Base-by-base conservation (phyloP, 108 stramenopile genomes). In the Nannochloropsis salina region DNA sequence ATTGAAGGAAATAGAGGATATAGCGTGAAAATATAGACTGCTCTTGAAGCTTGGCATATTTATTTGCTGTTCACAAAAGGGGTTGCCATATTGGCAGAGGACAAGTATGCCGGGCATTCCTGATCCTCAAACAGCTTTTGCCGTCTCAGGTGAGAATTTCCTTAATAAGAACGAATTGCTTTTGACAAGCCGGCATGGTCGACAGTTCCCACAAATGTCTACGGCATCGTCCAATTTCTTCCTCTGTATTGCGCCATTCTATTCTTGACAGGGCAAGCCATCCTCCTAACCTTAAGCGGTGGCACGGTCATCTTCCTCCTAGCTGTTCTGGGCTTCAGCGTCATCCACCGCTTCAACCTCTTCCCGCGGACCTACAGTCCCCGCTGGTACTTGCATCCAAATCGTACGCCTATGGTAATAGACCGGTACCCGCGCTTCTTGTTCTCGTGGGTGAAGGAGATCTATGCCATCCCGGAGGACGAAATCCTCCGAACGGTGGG, bases 41-140 rank as follows among this genome's bases (percentile, higher is more conserved):
- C 31, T 31, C 31, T 31, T 31, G 31, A 31, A 1, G 31, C 31
- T 31, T 31, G 31, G 31, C 31, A 31, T 31, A 31, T 31, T 31
- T 31, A 31, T 31, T 31, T 31, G 31, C 31, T 31, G 31, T 31
- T 31, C 31, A 2, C 61, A 74, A n/a, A n/a, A n/a, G 61, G 61
- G 20, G 61, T 15, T 2, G 61, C 61, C 61, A 74, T n/a, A n/a
- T 15, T 74, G 3, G 3, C n/a, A 74, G 61, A n/a, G 61, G 61
- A 74, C 61, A 74, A 74, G 61, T n/a, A 74, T 74, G 61, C 61
- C 61, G 61, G 61, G 61, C 61, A 74, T 74, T n/a, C 61, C 61
- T 74, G 61, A 74, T n/a, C 61, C 61, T 74, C 61, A 74, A 74
- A 74, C 61, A n/a, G 61, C 61, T 8, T 74, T 74, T 74, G 61